Evolutionary conservation across 2,329 filamentous ascomycete genomes (phyloP), one percentile per base, ranked within the genome.

Genomic region (Magnaporthiopsis incrustans): DNA sequence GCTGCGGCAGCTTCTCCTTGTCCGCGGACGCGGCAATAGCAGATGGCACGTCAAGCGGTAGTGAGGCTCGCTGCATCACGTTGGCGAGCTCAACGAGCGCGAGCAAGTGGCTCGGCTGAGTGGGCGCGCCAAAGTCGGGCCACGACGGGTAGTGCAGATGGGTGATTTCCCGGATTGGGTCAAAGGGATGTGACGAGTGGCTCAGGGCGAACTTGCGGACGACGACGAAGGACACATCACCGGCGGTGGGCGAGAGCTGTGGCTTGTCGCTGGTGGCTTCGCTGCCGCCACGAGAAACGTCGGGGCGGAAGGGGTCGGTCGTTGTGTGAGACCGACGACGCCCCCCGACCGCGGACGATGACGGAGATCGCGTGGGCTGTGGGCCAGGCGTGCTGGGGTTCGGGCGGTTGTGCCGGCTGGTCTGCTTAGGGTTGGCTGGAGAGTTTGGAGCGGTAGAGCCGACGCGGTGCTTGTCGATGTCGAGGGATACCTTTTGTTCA

Each of bases 121-220:
- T 92, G 0, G 94, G 94, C 0, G 92, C 89, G 26, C 95, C 95
- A 75, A 98, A 97, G 72, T 99, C 95, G 0, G 95, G 95, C 95
- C 95, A 99, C n/a, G 89, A 88, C 0, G 92, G 87, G 74, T 97
- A 98, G 73, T 98, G 93, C 18, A 99, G 79, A 70, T 99, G 95
- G 0, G 93, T 97, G 67, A 99, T 89, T 75, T 98, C 93, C 30
- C 94, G 89, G 68, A 97, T 89, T 0, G 92, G 90, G 26, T 87
- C 85, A 71, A 97, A 97, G 0, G 94, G 93, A 65, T 90, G 84
- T 1, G 84, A 80, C 2, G 86, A 79, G 73, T 98, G 91, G 1
- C 87, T 88, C 33, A 99, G 78, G 0, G 90, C 89, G 71, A 98
- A 95, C 73, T 95, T 95, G 59, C 95, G 89, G 57, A 98, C 86